Percentiles rank a stretch among this genome's conserved stretches.
phyloP scores from a whole-genome alignment of 2,329 filamentous ascomycete species.

The Monilinia fructicola region DNA sequence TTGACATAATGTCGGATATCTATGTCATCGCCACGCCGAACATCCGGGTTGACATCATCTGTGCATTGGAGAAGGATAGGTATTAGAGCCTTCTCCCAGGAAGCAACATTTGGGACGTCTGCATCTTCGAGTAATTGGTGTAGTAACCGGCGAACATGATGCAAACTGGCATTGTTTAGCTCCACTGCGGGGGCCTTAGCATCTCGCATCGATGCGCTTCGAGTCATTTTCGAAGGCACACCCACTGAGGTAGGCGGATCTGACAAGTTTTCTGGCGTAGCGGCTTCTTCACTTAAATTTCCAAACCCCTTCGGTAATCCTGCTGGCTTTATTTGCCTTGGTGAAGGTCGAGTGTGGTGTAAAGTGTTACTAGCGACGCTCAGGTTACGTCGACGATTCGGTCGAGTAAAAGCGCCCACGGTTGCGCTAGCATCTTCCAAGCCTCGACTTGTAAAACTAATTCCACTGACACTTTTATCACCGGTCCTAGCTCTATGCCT shows the following conservation, averaged over 20 bases:
- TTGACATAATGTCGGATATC: constrained; percentile 98
- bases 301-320: constrained; percentile 44
- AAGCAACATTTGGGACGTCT: constrained; percentile 66
- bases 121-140: constrained; percentile 79
- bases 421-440: constrained; percentile 62
- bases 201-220: constrained; percentile 81
- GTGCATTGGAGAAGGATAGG: constrained; percentile 89
- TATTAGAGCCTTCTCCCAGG: constrained; percentile 87
- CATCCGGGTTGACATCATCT: constrained; percentile 91
- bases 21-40: constrained; percentile 88
- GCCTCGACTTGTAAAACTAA: constrained; percentile 66
- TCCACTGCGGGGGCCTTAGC: constrained; percentile 73
- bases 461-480: constrained; percentile 71
- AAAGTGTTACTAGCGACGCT: constrained; percentile 75
- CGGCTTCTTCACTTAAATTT: constrained; percentile 38
- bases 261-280: constrained; percentile 29
- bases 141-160: constrained; percentile 83
- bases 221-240: constrained; percentile 54
- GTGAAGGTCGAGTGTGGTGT: constrained; percentile 68
- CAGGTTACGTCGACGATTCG: constrained; percentile 73
- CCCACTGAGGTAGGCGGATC: constrained; percentile 28
- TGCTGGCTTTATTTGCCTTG: constrained; percentile 50
- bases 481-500: constrained; percentile 70
- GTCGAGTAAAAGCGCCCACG: constrained; percentile 59
- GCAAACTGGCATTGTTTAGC: constrained; percentile 80